A percentile compares a stretch with the other conserved stretches of the same genome.
Evolutionary conservation across 305 asterid genomes (phyloP).

Genomic region (Solanum hybrid): DNA sequence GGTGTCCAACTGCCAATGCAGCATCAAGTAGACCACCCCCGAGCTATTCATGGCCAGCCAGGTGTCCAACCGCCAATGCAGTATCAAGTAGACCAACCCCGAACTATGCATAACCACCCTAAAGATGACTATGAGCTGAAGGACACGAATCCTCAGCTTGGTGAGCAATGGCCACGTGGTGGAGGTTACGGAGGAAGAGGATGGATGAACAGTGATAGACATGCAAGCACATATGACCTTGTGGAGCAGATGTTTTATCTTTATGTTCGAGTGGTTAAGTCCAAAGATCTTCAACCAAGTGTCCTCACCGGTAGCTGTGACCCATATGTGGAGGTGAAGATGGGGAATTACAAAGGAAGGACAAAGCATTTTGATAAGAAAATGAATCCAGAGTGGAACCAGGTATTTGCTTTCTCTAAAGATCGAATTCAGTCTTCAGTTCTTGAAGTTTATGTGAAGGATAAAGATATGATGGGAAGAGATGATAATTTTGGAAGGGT

Average conservation of each 20-base stretch:
- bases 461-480: conserved; percentile 35
- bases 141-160: conserved; percentile 40
- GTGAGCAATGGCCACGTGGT: conserved; percentile 40
- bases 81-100: conserved; percentile 1
- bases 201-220: conserved; percentile 48
- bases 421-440: conserved; percentile 44
- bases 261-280: conserved; percentile 48
- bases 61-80: conserved; percentile 26
- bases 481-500: conserved; percentile 44
- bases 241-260: conserved; percentile 55
- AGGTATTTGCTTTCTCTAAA: conserved; percentile 48
- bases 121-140: conserved; percentile 51
- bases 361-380: conserved; percentile 37
- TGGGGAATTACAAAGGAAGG: conserved; percentile 49
- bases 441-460: conserved; percentile 40
- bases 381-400: conserved; percentile 48
- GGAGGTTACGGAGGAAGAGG: conserved; percentile 33
- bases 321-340: conserved; percentile 51
- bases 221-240: conserved; percentile 38
- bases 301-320: conserved; percentile 27
- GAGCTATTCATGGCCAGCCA: neutral
- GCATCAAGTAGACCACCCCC: conserved; percentile 3
- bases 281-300: conserved; percentile 40
- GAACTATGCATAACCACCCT: neutral
- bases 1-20: conserved; percentile 25